Base-by-base conservation (phyloP, 2,329 filamentous ascomycete genomes). In the Fusarium piperis region DNA sequence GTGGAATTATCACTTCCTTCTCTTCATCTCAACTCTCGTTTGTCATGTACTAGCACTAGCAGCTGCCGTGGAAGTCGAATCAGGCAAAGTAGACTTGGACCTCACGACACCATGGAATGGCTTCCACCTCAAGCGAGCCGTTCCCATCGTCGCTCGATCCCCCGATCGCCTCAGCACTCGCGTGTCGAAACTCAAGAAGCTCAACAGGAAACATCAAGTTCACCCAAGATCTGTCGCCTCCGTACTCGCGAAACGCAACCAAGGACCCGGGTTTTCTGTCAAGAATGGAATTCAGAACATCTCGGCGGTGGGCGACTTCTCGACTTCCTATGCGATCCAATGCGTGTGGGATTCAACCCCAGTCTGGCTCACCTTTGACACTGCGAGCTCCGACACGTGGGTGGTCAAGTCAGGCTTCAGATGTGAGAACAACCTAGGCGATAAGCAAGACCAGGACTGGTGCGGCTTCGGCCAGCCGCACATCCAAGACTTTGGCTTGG, bases 371-470 rank as follows among this genome's bases (percentile, higher is more conserved):
- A 73, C 86, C 13, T 79, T 88, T 52, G 85, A 88, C 70, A 87
- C 85, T 0, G 86, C 84, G 26, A 87, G 85, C 73, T 83, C 85
- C 23, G 86, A 88, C 67, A 88, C 86, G 1, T 88, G 86, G 86
- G 81, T 83, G 2, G 81, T 81, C 35, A 78, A 79, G 12, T 74
- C 73, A 1, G 79, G 80, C 32, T 86, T 86, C 67, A 74, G 76
- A 46, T 88, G 86, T 68, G 74, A 81, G 36, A 81, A 83, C 63
- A 74, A 70, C n/a, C 63, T 71, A 0, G 82, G 83, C 16, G 68
- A 74, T 8, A 63, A 75, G 9, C 76, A 78, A 26, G 70, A 78
- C 2, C 78, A 80, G 36, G 66, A 71, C 2, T 66, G 74, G 2
- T 87, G 85, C 69, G 77, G 76, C 3, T 86, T 87, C 57, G 85